These are phyloP conservation scores for Orbilia brochopaga DNA, from an alignment of 2,329 filamentous ascomycete genomes.

Conservation along the genomic window DNA sequence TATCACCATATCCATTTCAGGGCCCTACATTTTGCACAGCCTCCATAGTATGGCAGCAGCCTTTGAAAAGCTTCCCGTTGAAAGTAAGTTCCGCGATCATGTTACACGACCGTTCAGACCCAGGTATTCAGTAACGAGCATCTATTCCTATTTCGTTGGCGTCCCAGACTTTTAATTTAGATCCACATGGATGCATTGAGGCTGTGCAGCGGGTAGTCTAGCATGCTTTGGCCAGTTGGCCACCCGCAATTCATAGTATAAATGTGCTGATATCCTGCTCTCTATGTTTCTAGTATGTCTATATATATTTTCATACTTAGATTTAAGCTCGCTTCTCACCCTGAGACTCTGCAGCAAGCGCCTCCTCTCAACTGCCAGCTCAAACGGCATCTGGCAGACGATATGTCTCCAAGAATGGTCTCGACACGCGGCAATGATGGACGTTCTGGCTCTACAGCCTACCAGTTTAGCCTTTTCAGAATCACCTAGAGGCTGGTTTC, in stretches of 20 bases:
- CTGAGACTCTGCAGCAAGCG: slow-evolving; percentile 39
- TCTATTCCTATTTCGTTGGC: slow-evolving; percentile 50
- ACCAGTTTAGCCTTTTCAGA: slow-evolving; percentile 49
- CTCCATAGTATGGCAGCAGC: slow-evolving; percentile 49
- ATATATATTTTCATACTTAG: slow-evolving; percentile 49
- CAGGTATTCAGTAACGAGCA: slow-evolving; percentile 34
- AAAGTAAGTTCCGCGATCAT: slow-evolving; percentile 37
- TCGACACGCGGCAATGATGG: slow-evolving; percentile 48
- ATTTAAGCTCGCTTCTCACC: slow-evolving; percentile 48
- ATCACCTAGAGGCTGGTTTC: slow-evolving; percentile 50
- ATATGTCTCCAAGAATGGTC: slow-evolving; percentile 43
- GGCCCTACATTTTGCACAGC: slow-evolving; percentile 49
- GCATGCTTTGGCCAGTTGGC: slow-evolving; percentile 47
- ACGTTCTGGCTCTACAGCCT: slow-evolving; percentile 43
- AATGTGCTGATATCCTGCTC: slow-evolving; percentile 31
- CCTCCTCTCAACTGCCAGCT: slow-evolving; percentile 38
- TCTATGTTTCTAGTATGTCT: slow-evolving; percentile 45
- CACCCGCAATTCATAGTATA: slow-evolving; percentile 23
- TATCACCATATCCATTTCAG: slow-evolving; percentile 49
- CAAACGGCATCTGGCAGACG: slow-evolving; percentile 48
- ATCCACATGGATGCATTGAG: slow-evolving; percentile 46
- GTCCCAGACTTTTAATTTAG: slow-evolving; percentile 46
- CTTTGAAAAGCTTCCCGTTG: slow-evolving; percentile 48
- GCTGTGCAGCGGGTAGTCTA: slow-evolving; percentile 51
- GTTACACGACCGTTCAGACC: slow-evolving; percentile 19